Base-by-base conservation (phyloP, 208 protist species). In the Acanthamoeba pearcei region DNA sequence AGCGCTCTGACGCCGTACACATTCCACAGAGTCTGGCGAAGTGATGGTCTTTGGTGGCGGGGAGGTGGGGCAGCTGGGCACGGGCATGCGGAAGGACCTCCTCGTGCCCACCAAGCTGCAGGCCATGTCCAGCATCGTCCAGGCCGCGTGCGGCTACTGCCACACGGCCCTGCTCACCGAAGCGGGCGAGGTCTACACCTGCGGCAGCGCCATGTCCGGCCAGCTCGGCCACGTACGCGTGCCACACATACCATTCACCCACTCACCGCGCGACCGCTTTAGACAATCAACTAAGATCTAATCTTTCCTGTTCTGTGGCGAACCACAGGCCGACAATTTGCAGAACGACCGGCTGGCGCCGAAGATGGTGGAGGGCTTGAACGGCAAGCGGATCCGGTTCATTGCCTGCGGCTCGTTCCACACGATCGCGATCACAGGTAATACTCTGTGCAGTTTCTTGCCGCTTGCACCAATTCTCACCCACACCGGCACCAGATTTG, bases 371-470 rank as follows among this genome's bases (percentile, higher is more conserved):
- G 80, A 89, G 80, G 80, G 53, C 12, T 24, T 89, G 27, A 57
- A 89, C 32, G 80, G 80, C 49, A 89, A 89, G 80, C 80, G 80
- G 15, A 89, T 89, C 49, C 49, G 55, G 27, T 68, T 49, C 53
- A 89, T 89, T 51, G 80, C 80, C 55, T 89, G 80, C 55, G 80
- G 80, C 27, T 57, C 80, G 29, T 89, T 89, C 55, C 80, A 89
- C 55, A 89, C 80, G 10, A 66, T 89, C 32, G 80, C 80, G 29
- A 57, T 89, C 53, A 66, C 80, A 46, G 80, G 80, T 89, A 24
- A 22, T 38, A 74, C 38, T 5, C 38, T 42, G 38, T 42, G 38
- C 38, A 1, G 38, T 38, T 38, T 80, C 38, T 74, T 74, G 19
- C 19, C 19, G 27, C 19, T 82, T 51, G 32, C 72, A 42, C 29